A percentile compares a stretch with the other conserved stretches of the same genome.
Conservation (phyloP, 345 rosid species). For the Bruguiera sexangula region DNA sequence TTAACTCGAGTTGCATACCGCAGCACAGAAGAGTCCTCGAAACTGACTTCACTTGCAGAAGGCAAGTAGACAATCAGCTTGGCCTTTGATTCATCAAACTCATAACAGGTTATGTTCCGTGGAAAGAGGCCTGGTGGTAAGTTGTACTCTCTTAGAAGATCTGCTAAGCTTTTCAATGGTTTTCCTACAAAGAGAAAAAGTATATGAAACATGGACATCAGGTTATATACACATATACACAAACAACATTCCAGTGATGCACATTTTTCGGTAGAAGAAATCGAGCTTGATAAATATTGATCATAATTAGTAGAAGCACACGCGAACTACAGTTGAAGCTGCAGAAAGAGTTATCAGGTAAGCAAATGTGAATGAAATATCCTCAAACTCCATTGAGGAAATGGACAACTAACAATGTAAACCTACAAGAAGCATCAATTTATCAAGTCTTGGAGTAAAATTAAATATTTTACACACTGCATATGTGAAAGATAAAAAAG, state of each 20-base stretch:
- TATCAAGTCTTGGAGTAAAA: neutral
- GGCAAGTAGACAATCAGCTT: conserved; percentile 77
- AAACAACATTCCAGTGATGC: neutral
- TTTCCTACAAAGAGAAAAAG: conserved; percentile 49
- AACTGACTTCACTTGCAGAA: conserved; percentile 71
- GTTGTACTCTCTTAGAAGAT: conserved; percentile 85
- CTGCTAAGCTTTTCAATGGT: conserved; percentile 69
- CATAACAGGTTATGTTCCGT: conserved; percentile 75
- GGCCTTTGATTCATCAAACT: conserved; percentile 79
- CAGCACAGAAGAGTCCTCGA: conserved; percentile 78
- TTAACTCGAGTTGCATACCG: conserved; percentile 83
- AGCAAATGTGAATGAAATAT: too few relatives aligned
- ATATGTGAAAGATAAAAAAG: neutral
- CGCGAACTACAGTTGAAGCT: too few relatives aligned
- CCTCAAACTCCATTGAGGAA: neutral
- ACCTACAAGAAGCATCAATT: neutral
- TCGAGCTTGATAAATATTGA: too few relatives aligned
- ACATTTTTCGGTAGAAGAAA: too few relatives aligned
- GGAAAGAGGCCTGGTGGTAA: conserved; percentile 93
- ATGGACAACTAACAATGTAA: neutral
- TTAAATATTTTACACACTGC: neutral
- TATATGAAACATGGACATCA: neutral
- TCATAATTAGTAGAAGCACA: too few relatives aligned
- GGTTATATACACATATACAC: neutral
- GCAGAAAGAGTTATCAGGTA: too few relatives aligned